Conservation (phyloP, 1,284 basidiomycete genomes). For the Stygiomarasmius scandens region DNA sequence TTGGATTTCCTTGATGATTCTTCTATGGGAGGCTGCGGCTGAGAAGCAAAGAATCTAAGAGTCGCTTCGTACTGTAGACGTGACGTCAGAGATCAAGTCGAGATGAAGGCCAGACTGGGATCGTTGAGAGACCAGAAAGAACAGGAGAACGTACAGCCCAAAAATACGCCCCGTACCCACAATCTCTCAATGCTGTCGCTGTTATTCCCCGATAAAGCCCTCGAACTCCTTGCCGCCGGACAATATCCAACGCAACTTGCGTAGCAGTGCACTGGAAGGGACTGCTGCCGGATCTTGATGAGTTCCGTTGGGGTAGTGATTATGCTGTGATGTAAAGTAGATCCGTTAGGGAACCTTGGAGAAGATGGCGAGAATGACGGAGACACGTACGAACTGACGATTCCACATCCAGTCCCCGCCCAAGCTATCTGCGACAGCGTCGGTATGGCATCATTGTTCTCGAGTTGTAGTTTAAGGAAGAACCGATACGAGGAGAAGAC, state of each 20-base stretch:
- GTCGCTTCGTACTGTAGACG: slow-evolving; percentile 70
- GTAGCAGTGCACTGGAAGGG: slow-evolving; percentile 44
- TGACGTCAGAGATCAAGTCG: slow-evolving; percentile 14
- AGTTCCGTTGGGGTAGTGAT: slow-evolving; percentile 84
- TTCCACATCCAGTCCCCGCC: slow-evolving; percentile 78
- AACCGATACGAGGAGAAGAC: slow-evolving; percentile 78
- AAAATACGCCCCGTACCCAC: slow-evolving; percentile 85
- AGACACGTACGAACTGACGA: slow-evolving; percentile 73
- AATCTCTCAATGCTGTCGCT: slow-evolving; percentile 74
- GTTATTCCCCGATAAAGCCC: slow-evolving; percentile 80
- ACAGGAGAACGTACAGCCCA: slow-evolving; percentile 48
- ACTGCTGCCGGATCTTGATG: slow-evolving; percentile 84
- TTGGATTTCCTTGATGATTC: not conserved
- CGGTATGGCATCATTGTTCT: slow-evolving; percentile 46
- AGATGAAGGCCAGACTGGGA: not conserved
- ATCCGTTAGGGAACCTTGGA: too few species aligned
- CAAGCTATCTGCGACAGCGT: slow-evolving; percentile 71
- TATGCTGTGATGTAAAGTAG: slow-evolving; percentile 53
- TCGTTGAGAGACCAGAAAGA: too few species aligned
- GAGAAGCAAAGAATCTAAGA: slow-evolving; percentile 55
- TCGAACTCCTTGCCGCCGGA: slow-evolving; percentile 55
- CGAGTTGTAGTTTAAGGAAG: slow-evolving; percentile 62
- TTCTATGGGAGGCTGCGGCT: slow-evolving; percentile 10
- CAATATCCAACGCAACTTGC: slow-evolving; percentile 56
- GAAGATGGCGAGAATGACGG: not conserved